Conservation (phyloP, 129 eudicot genomes). For the Cynara cardunculus region DNA sequence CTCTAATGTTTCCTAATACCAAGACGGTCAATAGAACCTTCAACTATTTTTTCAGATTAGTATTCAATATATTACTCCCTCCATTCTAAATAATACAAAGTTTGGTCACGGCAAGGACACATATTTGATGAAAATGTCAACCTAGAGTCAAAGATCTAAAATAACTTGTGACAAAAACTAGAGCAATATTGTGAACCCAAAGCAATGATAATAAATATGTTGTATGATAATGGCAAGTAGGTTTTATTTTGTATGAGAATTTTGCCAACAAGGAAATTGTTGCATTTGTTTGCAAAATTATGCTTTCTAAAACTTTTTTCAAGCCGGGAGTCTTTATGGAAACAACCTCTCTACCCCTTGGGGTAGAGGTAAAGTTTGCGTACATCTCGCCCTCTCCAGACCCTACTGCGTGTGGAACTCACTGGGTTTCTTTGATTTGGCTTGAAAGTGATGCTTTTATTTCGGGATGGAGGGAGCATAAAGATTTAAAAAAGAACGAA, state of each 20-base stretch:
- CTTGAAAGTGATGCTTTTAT: not conserved
- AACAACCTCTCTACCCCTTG: no score
- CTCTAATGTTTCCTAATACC: slow-evolving; percentile 47
- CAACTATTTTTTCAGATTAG: not conserved
- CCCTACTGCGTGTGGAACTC: no score
- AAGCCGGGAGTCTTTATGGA: no score
- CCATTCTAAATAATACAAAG: not conserved
- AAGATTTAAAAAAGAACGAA: not conserved
- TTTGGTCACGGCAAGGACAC: not conserved
- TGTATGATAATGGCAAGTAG: not conserved
- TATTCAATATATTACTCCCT: not conserved
- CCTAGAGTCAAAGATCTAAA: not conserved
- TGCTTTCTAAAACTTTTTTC: not conserved
- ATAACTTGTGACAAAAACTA: not conserved
- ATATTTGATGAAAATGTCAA: not conserved
- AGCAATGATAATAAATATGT: not conserved
- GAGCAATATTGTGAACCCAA: not conserved
- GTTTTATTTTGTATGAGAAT: not conserved
- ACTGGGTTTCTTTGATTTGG: not conserved
- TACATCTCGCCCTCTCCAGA: no score
- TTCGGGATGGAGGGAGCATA: not conserved
- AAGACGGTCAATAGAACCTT: slow-evolving; percentile 10
- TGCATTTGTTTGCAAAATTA: not conserved
- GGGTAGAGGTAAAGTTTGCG: no score
- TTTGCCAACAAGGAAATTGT: not conserved